Evolutionary conservation across 1,139 yeast genomes (phyloP).

Genomic region (Oligophagozyma castellii): DNA sequence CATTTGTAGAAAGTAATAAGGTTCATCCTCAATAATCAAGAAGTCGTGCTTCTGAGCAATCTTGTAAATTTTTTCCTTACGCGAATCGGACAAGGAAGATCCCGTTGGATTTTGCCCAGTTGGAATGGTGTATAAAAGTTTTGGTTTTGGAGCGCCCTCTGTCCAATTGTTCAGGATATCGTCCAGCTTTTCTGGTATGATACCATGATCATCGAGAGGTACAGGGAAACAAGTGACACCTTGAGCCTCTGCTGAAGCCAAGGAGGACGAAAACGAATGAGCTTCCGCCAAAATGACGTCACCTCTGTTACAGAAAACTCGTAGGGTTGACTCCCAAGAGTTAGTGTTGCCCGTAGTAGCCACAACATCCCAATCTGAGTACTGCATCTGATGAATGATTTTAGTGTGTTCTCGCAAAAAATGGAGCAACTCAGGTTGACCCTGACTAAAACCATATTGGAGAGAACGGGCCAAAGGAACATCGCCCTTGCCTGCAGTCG

Average conservation of each 20-base stretch:
- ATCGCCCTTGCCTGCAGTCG: conserved; percentile 35
- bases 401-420: conserved; percentile 72
- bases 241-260: conserved; percentile 68
- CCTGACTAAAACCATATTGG: conserved; percentile 82
- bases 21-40: conserved; percentile 83
- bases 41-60: conserved; percentile 75
- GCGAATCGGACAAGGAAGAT: conserved; percentile 53
- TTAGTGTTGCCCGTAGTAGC: conserved; percentile 75
- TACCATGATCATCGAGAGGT: conserved; percentile 67
- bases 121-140: conserved; percentile 69
- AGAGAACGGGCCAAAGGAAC: conserved; percentile 72
- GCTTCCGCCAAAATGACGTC: conserved; percentile 76
- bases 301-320: conserved; percentile 68
- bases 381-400: conserved; percentile 44
- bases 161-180: conserved; percentile 58
- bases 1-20: conserved; percentile 89
- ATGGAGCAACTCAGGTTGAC: conserved; percentile 52
- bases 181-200: conserved; percentile 61
- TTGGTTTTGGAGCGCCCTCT: conserved; percentile 52
- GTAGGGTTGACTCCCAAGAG: conserved; percentile 72
- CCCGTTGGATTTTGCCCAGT: conserved; percentile 98
- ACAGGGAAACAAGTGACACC: conserved; percentile 61
- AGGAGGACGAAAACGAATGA: conserved; percentile 68
- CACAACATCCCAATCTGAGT: conserved; percentile 53
- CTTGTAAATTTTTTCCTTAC: conserved; percentile 58